A percentile compares a stretch with the other conserved stretches of the same genome.
These are phyloP conservation scores for Phycomyces blakesleeanus DNA, from an alignment of 192 early-diverging fungal genomes.

Conservation along the genomic window DNA sequence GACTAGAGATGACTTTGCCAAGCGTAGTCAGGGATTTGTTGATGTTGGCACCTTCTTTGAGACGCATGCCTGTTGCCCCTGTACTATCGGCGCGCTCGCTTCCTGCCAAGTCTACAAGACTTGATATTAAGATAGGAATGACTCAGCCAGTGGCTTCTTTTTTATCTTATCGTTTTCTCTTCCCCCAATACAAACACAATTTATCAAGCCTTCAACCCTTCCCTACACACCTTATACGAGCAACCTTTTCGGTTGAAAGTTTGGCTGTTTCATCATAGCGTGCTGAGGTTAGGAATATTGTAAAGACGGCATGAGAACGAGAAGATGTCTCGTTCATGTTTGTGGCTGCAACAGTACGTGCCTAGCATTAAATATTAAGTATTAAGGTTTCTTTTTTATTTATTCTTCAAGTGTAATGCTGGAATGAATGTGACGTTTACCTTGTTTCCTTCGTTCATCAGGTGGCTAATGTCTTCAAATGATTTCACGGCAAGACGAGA, in stretches of 20 bases:
- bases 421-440: conserved; percentile 24
- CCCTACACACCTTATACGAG: conserved; percentile 54
- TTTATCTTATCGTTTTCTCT: too few species aligned
- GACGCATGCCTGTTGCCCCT: conserved; percentile 73
- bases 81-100: conserved; percentile 86
- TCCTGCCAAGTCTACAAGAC: conserved; percentile 90
- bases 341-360: conserved; percentile 87
- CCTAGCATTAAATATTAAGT: too few species aligned
- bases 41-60: conserved; percentile 95
- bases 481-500: conserved; percentile 78
- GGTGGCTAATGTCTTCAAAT: conserved; percentile 59
- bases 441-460: conserved; percentile 79
- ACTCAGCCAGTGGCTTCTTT: not conserved
- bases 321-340: conserved; percentile 92
- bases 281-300: conserved; percentile 66
- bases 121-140: conserved; percentile 14
- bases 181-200: too few species aligned
- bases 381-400: conserved; percentile 2
- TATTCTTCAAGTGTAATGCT: not conserved
- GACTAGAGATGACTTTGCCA: conserved; percentile 91
- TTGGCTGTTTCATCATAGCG: conserved; percentile 42
- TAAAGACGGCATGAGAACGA: conserved; percentile 85
- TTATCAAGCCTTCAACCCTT: not conserved
- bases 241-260: conserved; percentile 64
- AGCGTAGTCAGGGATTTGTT: conserved; percentile 89